These are phyloP conservation scores for Russula vinacea DNA, from an alignment of 768 basidiomycete species.

Conservation along the genomic window DNA sequence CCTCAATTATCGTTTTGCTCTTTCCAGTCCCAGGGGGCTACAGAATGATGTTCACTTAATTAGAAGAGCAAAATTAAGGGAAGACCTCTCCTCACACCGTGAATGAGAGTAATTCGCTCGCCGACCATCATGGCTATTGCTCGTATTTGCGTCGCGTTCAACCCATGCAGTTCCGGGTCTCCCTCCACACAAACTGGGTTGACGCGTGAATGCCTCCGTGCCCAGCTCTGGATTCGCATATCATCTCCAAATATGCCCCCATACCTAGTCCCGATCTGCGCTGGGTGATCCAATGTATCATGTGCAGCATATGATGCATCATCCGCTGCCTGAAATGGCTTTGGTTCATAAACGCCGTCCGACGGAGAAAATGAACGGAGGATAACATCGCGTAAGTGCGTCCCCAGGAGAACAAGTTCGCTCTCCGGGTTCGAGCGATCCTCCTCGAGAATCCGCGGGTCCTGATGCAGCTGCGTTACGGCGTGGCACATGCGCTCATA, in stretches of 20 bases:
- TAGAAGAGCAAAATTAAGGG: conserved; percentile 5
- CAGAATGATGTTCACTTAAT: conserved; percentile 14
- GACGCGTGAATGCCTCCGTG: conserved; percentile 54
- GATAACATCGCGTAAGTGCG: conserved; percentile 66
- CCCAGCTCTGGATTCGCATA: conserved; percentile 80
- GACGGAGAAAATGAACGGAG: conserved; percentile 50
- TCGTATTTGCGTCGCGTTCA: conserved; percentile 75
- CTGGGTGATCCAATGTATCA: conserved; percentile 41
- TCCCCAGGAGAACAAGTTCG: conserved; percentile 64
- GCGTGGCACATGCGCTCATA: conserved; percentile 70
- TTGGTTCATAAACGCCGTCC: conserved; percentile 36
- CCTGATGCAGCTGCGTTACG: conserved; percentile 51
- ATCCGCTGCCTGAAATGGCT: conserved; percentile 41
- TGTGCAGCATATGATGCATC: conserved; percentile 41
- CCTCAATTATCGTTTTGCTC: conserved; percentile 87
- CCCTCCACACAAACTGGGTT: conserved; percentile 68
- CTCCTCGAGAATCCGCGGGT: conserved; percentile 47
- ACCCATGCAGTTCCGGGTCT: conserved; percentile 61
- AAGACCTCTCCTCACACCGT: conserved; percentile 60
- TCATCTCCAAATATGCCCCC: conserved; percentile 64
- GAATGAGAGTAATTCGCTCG: conserved; percentile 73
- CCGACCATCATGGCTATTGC: conserved; percentile 88
- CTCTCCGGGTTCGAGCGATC: conserved; percentile 34
- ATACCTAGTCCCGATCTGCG: conserved; percentile 32
- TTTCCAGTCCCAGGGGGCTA: conserved; percentile 93